phyloP scores from a whole-genome alignment of 2,329 filamentous ascomycete genomes.

The Atkinsonella hypoxylon region DNA sequence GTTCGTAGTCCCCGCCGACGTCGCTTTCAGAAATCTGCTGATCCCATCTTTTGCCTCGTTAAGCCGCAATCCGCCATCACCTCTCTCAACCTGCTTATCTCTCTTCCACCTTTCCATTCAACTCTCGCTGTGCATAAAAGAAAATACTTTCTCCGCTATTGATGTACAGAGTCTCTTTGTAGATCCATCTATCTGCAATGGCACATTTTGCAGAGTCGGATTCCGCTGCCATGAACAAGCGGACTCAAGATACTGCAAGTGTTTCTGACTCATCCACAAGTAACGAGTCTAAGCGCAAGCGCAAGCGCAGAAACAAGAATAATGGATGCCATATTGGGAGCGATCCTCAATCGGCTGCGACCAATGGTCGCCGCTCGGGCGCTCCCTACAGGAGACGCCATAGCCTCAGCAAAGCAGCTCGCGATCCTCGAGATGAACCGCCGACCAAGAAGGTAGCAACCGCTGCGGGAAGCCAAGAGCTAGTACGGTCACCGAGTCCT shows the following conservation, averaged over 20 bases:
- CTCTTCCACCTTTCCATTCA: background rate
- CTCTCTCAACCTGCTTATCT: background rate
- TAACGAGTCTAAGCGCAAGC: conserved; percentile 15
- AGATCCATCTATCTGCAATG: conserved; percentile 11
- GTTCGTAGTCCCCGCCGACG: background rate
- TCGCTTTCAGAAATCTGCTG: background rate
- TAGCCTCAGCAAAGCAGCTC: conserved; percentile 48
- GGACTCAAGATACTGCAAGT: conserved; percentile 15
- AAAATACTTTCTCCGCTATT: background rate
- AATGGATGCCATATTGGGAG: conserved; percentile 11
- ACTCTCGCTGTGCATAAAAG: background rate
- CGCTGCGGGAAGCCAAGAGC: conserved; percentile 9
- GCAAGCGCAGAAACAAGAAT: conserved; percentile 18
- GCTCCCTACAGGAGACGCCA: conserved; percentile 32
- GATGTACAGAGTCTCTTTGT: background rate
- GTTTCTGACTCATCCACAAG: conserved; percentile 18
- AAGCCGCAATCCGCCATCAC: background rate
- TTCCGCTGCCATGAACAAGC: conserved; percentile 18
- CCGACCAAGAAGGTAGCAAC: conserved; percentile 24
- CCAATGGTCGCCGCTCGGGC: conserved; percentile 19
- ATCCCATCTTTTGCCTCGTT: background rate
- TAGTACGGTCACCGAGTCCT: conserved; percentile 32
- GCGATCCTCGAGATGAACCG: conserved; percentile 46
- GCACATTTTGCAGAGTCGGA: conserved; percentile 16
- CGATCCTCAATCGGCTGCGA: conserved; percentile 9